These are phyloP conservation scores for Cyamopsis tetragonoloba DNA, from an alignment of 306 rosid species.

Conservation along the genomic window DNA sequence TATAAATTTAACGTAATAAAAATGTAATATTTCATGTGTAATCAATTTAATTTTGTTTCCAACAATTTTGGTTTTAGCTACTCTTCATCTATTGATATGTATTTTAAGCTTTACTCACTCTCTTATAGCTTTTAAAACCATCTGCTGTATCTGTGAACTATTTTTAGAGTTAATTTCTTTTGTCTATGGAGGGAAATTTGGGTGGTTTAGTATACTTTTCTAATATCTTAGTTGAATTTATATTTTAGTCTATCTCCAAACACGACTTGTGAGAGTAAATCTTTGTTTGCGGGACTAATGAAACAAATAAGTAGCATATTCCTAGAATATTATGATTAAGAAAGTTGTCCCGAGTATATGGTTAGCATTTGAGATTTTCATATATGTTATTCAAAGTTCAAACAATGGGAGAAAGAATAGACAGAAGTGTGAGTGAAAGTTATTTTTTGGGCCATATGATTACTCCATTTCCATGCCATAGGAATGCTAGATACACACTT, in stretches of 20 bases:
- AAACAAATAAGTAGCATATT: not conserved
- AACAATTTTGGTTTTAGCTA: constrained; percentile 17
- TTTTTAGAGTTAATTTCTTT: not conserved
- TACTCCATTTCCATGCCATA: not conserved
- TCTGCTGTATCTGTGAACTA: constrained; percentile 3
- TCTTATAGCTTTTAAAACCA: not conserved
- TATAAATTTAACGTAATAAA: too few relatives aligned
- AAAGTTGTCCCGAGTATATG: not conserved
- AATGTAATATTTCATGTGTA: not conserved
- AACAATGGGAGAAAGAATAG: not conserved
- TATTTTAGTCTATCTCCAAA: not conserved
- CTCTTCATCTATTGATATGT: not conserved
- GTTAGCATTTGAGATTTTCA: not conserved
- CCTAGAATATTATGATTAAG: not conserved
- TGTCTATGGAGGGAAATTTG: not conserved
- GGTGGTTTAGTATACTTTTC: not conserved
- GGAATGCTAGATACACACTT: not conserved
- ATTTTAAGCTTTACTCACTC: constrained; percentile 1
- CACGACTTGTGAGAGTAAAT: too few relatives aligned
- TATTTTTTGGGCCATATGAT: not conserved
- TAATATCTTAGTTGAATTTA: not conserved
- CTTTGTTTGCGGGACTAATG: not conserved
- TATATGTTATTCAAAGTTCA: not conserved
- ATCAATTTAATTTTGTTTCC: not conserved
- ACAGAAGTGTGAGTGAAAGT: not conserved